These are phyloP conservation scores for Tetradesmus obliquus DNA, from an alignment of 139 green algal species.

Conservation along the genomic window DNA sequence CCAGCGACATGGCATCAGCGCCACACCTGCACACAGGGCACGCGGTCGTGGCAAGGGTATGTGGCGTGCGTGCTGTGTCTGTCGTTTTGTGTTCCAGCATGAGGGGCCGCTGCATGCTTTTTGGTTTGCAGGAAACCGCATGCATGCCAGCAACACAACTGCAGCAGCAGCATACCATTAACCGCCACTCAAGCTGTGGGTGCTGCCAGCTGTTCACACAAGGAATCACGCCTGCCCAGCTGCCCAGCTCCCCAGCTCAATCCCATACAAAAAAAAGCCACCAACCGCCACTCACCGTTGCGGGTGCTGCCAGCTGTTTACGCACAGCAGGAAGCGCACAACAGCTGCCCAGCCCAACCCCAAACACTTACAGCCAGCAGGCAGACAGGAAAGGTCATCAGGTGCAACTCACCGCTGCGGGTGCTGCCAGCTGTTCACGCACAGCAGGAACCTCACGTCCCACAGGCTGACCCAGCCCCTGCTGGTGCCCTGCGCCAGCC, in stretches of 20 bases:
- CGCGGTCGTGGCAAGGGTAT: neutral
- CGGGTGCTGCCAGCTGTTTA: constrained; percentile 58
- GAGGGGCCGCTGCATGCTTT: no score
- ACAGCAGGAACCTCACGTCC: constrained; percentile 86
- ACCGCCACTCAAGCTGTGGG: constrained; percentile 17
- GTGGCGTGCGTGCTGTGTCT: no score
- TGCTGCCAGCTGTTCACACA: constrained; percentile 57
- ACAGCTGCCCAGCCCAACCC: constrained; percentile 41
- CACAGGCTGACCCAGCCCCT: constrained; percentile 59
- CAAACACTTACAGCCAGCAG: neutral
- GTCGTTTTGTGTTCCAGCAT: no score
- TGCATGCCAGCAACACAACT: no score
- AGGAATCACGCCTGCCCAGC: constrained; percentile 77
- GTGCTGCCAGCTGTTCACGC: constrained; percentile 62
- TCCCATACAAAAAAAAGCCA: no score
- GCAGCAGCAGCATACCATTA: no score
- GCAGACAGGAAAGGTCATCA: neutral
- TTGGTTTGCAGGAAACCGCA: no score
- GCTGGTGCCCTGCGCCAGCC: constrained; percentile 42
- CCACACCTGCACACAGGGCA: constrained; percentile 28
- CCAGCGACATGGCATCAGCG: constrained; percentile 68
- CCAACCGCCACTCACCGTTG: neutral
- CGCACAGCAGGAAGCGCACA: constrained; percentile 75
- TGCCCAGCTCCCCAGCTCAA: constrained; percentile 58
- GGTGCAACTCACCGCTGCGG: constrained; percentile 34